Conservation (phyloP, 371 early-diverging fungal species). For the Vittaforma corneae region DNA sequence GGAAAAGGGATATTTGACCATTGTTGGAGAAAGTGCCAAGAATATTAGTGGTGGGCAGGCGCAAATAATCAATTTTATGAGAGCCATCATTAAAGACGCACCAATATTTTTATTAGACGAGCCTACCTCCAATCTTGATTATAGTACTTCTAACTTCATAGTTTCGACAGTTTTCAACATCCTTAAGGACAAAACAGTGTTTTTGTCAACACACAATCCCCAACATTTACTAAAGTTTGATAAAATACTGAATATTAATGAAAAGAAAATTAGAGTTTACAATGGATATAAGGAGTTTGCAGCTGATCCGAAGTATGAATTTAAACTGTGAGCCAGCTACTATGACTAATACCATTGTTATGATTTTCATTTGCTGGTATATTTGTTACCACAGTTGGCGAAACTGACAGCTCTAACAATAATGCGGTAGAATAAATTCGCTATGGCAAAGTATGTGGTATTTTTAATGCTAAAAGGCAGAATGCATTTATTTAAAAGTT, state of each 20-base stretch:
- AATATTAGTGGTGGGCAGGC: conserved; percentile 35
- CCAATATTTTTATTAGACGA: conserved; percentile 34
- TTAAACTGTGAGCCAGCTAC: too few relatives aligned
- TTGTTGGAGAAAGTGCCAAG: conserved; percentile 22
- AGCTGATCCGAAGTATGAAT: too few relatives aligned
- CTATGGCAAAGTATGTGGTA: too few relatives aligned
- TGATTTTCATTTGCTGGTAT: too few relatives aligned
- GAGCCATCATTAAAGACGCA: conserved; percentile 33
- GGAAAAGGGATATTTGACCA: conserved; percentile 15
- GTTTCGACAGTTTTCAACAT: conserved; percentile 69
- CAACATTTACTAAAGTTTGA: conserved; percentile 65
- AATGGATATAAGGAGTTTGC: conserved; percentile 25
- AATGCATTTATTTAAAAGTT: too few relatives aligned
- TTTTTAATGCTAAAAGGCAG: too few relatives aligned
- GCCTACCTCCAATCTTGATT: conserved; percentile 27
- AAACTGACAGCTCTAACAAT: too few relatives aligned
- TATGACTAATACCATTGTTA: too few relatives aligned
- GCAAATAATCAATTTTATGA: conserved; percentile 30
- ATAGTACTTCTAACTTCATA: conserved; percentile 62
- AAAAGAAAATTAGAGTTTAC: conserved; percentile 52
- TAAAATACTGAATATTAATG: conserved; percentile 43
- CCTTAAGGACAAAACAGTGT: conserved; percentile 65
- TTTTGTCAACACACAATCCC: conserved; percentile 78
- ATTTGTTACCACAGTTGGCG: too few relatives aligned
- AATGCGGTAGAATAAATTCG: too few relatives aligned